Evolutionary conservation across 441 rosid genomes (phyloP), one percentile per base, ranked within the genome.

Genomic region (Raphanus hybrid): DNA sequence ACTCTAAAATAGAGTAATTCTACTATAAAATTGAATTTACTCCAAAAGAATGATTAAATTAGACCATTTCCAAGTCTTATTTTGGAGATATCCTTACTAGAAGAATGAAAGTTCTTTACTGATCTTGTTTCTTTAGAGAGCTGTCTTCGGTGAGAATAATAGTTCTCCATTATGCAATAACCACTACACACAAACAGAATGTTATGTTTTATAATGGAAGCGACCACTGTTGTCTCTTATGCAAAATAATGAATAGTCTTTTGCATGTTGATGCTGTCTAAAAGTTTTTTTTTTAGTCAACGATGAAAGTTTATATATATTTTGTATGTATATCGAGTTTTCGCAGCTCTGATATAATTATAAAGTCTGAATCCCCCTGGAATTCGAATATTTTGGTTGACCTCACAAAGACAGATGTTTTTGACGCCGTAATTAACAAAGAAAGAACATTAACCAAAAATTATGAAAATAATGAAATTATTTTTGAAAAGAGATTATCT

Each of bases 341-440:
- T 16, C 11, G 59, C 59, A 54, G 26, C 26, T 54, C 5, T 10
- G 26, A 8, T 48, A 48, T 66, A 41, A 54, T 12, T 45, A 4
- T 35, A 3, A 69, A 63, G 66, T 67, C 52, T 2, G 64, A 70
- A 26, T 65, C 26, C 64, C 62, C 65, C 70, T 54, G 70, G 59
- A 55, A 64, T 61, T 48, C 27, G 12, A 54, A 15, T 41, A 20
- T 41, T 41, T 54, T 64, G 26, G 65, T 69, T 76, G 65, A 70
- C 70, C 69, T 62, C 1, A 70, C 3, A 37, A 23, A 37, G 26
- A 18, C 45, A 52, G 45, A 2, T 29, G 5, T 16, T 4, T 32
- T 14, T 6, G 26, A 18, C 26, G 26, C 23, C 27, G 43, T 68
- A 32, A 14, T 6, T 26, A 10, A 48, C 41, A 35, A 9, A 60